Evolutionary conservation across 2,329 filamentous ascomycete species (phyloP).

Genomic region (Cercospora citrullina): DNA sequence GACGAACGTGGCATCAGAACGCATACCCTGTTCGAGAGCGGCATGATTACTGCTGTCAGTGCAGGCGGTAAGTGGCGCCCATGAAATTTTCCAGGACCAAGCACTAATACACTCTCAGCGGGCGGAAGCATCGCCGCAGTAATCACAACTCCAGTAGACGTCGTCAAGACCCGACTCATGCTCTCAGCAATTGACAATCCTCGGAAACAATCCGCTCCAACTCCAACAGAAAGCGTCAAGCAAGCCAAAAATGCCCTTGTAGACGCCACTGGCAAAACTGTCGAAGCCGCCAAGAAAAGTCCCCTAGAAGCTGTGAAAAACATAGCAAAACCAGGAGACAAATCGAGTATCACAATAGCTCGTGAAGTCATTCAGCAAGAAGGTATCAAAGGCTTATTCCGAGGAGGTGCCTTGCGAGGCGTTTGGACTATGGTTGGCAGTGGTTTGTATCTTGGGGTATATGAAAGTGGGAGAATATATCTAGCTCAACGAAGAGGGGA

Average conservation of each 20-base stretch:
- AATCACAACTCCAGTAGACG: slow-evolving; percentile 85
- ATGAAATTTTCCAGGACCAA: background rate
- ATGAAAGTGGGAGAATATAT: slow-evolving; percentile 71
- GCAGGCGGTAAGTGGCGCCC: slow-evolving; percentile 56
- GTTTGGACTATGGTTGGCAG: slow-evolving; percentile 81
- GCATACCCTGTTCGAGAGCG: slow-evolving; percentile 62
- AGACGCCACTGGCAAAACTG: slow-evolving; percentile 46
- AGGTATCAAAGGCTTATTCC: slow-evolving; percentile 73
- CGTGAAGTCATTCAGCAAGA: slow-evolving; percentile 64
- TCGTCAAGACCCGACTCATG: slow-evolving; percentile 90
- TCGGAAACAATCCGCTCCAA: slow-evolving; percentile 2
- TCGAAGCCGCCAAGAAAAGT: slow-evolving; percentile 36
- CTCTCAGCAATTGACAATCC: slow-evolving; percentile 56
- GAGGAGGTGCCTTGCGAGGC: slow-evolving; percentile 70
- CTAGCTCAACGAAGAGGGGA: slow-evolving; percentile 49
- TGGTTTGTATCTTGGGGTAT: slow-evolving; percentile 81
- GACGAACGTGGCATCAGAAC: slow-evolving; percentile 41
- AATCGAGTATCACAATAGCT: slow-evolving; percentile 59
- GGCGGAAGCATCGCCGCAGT: slow-evolving; percentile 75
- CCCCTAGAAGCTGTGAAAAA: slow-evolving; percentile 38
- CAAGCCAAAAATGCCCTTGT: slow-evolving; percentile 33
- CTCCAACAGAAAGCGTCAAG: slow-evolving; percentile 20
- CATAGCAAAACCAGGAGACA: slow-evolving; percentile 38
- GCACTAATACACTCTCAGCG: background rate
- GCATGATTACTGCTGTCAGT: slow-evolving; percentile 68